phyloP scores from a whole-genome alignment of 2,329 filamentous ascomycete genomes.

The Ophiocordyceps camponoti-floridani region DNA sequence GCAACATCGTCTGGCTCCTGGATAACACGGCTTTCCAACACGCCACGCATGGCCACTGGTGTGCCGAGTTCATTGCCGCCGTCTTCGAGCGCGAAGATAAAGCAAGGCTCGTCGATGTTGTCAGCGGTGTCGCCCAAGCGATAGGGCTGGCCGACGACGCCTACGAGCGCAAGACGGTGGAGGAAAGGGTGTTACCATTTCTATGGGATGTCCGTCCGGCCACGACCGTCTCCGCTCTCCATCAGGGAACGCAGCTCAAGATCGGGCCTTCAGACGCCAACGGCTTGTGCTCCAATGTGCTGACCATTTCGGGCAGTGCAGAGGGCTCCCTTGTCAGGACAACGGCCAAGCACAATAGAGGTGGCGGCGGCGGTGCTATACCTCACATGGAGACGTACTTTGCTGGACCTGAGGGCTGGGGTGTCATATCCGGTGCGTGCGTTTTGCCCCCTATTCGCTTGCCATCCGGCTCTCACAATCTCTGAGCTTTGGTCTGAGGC shows the following conservation, averaged over 20 bases:
- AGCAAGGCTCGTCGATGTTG: slow-evolving; percentile 46
- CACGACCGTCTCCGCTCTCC: slow-evolving; percentile 45
- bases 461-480: no score
- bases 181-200: slow-evolving; percentile 57
- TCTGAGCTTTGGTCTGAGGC: no score
- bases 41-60: slow-evolving; percentile 37
- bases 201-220: slow-evolving; percentile 58
- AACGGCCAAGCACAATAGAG: slow-evolving; percentile 24
- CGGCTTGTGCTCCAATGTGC: slow-evolving; percentile 50
- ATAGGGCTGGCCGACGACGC: slow-evolving; percentile 47
- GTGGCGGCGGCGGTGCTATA: slow-evolving; percentile 32
- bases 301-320: slow-evolving; percentile 28
- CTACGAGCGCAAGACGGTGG: slow-evolving; percentile 39
- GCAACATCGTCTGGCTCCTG: slow-evolving; percentile 71
- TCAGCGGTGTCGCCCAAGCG: slow-evolving; percentile 51
- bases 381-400: slow-evolving; percentile 54
- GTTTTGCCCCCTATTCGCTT: not conserved
- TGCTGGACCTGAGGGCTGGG: slow-evolving; percentile 65
- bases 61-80: slow-evolving; percentile 67
- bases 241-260: slow-evolving; percentile 29
- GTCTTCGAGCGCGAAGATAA: slow-evolving; percentile 62
- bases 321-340: slow-evolving; percentile 28
- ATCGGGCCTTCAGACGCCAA: slow-evolving; percentile 55
- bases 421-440: slow-evolving; percentile 53
- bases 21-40: slow-evolving; percentile 71